Conservation (phyloP, 768 basidiomycete species). For the Suillus subluteus region DNA sequence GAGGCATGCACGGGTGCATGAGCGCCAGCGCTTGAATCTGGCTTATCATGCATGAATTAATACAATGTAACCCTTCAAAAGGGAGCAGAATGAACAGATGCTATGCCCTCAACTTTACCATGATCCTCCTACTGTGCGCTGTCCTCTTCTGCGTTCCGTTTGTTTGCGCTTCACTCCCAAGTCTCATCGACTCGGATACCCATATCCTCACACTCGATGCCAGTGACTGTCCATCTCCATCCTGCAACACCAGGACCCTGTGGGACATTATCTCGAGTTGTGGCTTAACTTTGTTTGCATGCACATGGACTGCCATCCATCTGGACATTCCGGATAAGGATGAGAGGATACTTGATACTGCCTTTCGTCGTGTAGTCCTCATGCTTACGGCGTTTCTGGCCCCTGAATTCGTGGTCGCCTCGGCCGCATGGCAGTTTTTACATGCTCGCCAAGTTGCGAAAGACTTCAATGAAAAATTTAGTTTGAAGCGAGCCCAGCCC, state of each 20-base stretch:
- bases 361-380: slow-evolving; percentile 15
- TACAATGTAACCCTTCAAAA: not conserved
- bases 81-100: not conserved
- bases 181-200: not conserved
- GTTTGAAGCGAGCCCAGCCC: not conserved
- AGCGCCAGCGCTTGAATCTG: no score
- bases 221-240: not conserved
- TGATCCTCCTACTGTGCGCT: not conserved
- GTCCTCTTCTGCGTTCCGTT: not conserved
- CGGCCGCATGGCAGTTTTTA: slow-evolving; percentile 21
- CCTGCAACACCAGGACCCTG: slow-evolving; percentile 12
- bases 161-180: not conserved
- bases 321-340: slow-evolving; percentile 30
- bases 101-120: not conserved
- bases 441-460: slow-evolving; percentile 16
- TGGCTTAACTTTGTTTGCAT: slow-evolving; percentile 31
- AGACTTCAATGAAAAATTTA: not conserved
- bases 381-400: slow-evolving; percentile 22
- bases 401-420: not conserved
- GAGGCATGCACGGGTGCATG: no score
- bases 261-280: slow-evolving; percentile 31
- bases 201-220: not conserved
- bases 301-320: slow-evolving; percentile 36
- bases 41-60: not conserved
- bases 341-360: slow-evolving; percentile 7